phyloP scores from a whole-genome alignment of 2,329 filamentous ascomycete species.

The Arthrinium puccinioides region DNA sequence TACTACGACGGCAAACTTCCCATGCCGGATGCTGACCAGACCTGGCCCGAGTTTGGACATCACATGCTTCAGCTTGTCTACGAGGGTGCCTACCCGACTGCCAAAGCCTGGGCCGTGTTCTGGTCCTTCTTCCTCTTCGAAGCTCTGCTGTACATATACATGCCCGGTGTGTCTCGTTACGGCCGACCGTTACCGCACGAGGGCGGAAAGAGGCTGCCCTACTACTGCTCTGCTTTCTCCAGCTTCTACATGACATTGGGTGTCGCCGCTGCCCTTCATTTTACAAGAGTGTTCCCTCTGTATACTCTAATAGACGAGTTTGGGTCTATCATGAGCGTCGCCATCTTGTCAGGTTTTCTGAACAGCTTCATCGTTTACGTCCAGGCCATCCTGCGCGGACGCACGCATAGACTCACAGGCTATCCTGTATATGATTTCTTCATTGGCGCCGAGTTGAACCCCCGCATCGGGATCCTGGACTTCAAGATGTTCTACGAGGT shows the following conservation, averaged over 20 bases:
- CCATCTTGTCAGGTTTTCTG: constrained; percentile 85
- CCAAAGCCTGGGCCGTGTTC: constrained; percentile 85
- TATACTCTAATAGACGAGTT: constrained; percentile 95
- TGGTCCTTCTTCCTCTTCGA: constrained; percentile 89
- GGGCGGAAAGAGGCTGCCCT: constrained; percentile 77
- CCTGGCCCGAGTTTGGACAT: constrained; percentile 59
- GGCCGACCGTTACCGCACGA: constrained; percentile 82
- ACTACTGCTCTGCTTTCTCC: constrained; percentile 87
- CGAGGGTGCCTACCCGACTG: constrained; percentile 74
- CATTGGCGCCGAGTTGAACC: constrained; percentile 86
- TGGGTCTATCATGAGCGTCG: constrained; percentile 83
- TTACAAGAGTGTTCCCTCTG: constrained; percentile 76
- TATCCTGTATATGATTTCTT: constrained; percentile 84
- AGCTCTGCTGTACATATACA: constrained; percentile 70
- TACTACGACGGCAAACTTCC: constrained; percentile 87
- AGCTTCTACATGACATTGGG: constrained; percentile 83
- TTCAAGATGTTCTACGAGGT: constrained; percentile 98
- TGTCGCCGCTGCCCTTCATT: constrained; percentile 63
- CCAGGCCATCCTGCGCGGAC: constrained; percentile 74
- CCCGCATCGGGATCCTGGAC: constrained; percentile 75
- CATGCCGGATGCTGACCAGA: constrained; percentile 57
- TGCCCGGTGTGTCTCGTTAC: constrained; percentile 81
- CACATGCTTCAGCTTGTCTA: constrained; percentile 70
- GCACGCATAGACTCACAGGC: constrained; percentile 87
- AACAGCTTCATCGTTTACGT: constrained; percentile 80